Conservation (phyloP, 164 flowering plant species). For the Taxillus chinensis region DNA sequence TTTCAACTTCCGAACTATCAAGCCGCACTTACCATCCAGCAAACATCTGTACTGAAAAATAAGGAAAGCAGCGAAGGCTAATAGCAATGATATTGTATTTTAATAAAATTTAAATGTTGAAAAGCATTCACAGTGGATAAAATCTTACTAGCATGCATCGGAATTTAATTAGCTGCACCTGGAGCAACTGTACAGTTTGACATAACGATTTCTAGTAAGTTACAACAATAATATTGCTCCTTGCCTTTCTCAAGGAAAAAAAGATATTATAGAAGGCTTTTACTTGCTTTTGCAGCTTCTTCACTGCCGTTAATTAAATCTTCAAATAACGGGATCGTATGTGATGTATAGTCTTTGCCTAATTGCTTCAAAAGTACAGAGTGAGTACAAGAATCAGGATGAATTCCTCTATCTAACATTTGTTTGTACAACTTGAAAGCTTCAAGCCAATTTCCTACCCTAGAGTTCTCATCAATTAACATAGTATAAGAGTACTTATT, state of each 20-base stretch:
- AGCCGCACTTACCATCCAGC: not conserved
- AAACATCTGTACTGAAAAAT: not conserved
- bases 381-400: constrained; percentile 52
- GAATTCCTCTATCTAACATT: constrained; percentile 50
- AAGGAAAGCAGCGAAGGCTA: not conserved
- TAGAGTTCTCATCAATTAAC: constrained; percentile 46
- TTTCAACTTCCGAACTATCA: not conserved
- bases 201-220: not conserved
- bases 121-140: not conserved
- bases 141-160: not conserved
- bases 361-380: constrained; percentile 40
- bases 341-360: constrained; percentile 18
- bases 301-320: constrained; percentile 14
- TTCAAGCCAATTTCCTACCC: constrained; percentile 41
- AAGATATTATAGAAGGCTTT: not conserved
- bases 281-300: constrained; percentile 8
- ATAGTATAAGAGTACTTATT: constrained; percentile 62
- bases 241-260: not conserved
- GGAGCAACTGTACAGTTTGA: not conserved
- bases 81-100: not conserved
- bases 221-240: not conserved
- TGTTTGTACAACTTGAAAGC: constrained; percentile 47
- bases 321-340: constrained; percentile 31
- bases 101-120: not conserved
- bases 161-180: not conserved